phyloP scores from a whole-genome alignment of 495 filamentous ascomycete genomes.

The Lophiotrema nucula region DNA sequence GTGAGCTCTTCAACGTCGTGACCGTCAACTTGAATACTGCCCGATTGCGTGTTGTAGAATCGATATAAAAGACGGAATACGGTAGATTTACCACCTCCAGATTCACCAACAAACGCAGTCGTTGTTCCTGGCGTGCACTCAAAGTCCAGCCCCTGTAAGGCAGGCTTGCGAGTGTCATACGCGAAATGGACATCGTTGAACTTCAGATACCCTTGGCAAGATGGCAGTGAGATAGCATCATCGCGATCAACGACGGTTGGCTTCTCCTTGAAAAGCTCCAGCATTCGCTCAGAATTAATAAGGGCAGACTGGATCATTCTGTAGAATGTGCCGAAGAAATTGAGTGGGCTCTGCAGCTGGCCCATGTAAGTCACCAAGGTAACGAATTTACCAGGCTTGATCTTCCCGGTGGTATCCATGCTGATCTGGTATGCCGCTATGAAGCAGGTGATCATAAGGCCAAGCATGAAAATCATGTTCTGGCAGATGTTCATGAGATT shows the following conservation, averaged over 20 bases:
- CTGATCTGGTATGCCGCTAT: conserved; percentile 87
- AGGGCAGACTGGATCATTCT: conserved; percentile 91
- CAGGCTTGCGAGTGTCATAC: conserved; percentile 85
- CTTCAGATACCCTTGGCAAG: conserved; percentile 75
- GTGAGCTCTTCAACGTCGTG: conserved; percentile 80
- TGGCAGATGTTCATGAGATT: conserved; percentile 93
- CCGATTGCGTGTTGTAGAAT: conserved; percentile 80
- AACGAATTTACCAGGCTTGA: conserved; percentile 75
- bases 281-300: conserved; percentile 92
- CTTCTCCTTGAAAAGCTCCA: conserved; percentile 92
- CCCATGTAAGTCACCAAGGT: conserved; percentile 82
- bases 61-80: conserved; percentile 95
- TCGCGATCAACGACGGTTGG: conserved; percentile 81
- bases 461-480: conserved; percentile 89
- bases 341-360: conserved; percentile 87
- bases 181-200: conserved; percentile 88
- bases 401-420: conserved; percentile 66
- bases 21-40: conserved; percentile 79
- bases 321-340: conserved; percentile 98
- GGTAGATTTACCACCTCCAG: conserved; percentile 94
- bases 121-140: conserved; percentile 84
- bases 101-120: conserved; percentile 93
- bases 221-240: conserved; percentile 52
- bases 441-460: conserved; percentile 79
- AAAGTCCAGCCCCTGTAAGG: conserved; percentile 78